Percentiles rank a stretch among this genome's conserved stretches.
These are phyloP conservation scores for Acer saccharum DNA, from an alignment of 345 rosid species.

Conservation along the genomic window DNA sequence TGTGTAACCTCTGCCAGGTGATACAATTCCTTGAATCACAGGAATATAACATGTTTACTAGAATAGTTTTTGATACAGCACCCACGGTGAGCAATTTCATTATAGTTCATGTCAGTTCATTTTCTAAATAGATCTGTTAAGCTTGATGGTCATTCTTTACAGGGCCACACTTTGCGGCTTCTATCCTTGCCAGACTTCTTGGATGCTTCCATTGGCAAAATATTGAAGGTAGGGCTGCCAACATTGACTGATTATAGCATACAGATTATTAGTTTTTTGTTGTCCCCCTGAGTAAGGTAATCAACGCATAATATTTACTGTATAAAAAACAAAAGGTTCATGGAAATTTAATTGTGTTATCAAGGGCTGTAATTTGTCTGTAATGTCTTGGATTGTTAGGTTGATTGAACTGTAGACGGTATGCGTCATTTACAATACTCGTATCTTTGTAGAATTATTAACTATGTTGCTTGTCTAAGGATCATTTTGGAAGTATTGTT, in stretches of 20 bases:
- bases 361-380: neutral
- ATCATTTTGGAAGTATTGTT: neutral
- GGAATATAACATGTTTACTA: constrained; percentile 86
- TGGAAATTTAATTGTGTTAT: neutral
- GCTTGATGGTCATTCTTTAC: constrained; percentile 24
- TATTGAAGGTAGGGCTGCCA: constrained; percentile 65
- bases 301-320: neutral
- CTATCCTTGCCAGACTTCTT: constrained; percentile 93
- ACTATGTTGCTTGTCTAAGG: neutral
- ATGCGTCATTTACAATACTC: neutral
- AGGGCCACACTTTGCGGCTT: constrained; percentile 94
- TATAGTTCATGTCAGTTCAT: constrained; percentile 3
- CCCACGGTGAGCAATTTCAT: constrained; percentile 71
- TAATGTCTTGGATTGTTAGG: neutral
- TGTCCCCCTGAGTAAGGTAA: neutral
- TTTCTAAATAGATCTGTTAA: constrained; percentile 11
- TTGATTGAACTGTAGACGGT: neutral
- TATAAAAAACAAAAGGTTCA: neutral
- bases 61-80: constrained; percentile 96
- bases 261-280: neutral
- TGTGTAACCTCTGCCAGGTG: constrained; percentile 50
- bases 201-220: constrained; percentile 97
- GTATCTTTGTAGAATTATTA: neutral
- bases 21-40: constrained; percentile 94
- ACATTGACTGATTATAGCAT: neutral